phyloP scores from a whole-genome alignment of 202 grass and related monocot species.

The Thinopyrum obtusiflorum region DNA sequence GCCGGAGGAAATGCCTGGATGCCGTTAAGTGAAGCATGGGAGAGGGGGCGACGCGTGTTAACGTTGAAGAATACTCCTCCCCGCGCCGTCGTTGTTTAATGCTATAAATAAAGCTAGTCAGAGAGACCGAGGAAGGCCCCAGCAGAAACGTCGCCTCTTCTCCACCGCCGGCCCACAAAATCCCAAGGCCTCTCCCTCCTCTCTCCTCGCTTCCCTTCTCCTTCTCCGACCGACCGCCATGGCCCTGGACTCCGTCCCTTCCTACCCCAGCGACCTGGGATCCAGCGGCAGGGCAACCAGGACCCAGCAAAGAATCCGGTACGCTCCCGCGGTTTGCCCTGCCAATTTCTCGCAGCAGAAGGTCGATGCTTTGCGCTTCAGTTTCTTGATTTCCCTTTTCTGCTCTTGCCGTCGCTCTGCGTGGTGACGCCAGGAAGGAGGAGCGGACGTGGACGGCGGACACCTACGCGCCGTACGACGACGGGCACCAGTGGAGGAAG shows the following conservation, averaged over 20 bases:
- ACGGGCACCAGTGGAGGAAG: slow-evolving; percentile 86
- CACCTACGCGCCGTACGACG: slow-evolving; percentile 58
- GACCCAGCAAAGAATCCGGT: slow-evolving; percentile 42
- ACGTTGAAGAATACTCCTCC: slow-evolving; percentile 31
- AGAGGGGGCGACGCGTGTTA: slow-evolving; percentile 36
- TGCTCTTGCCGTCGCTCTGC: background rate
- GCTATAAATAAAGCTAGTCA: slow-evolving; percentile 46
- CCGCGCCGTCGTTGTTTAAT: slow-evolving; percentile 49
- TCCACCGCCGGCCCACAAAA: slow-evolving; percentile 26
- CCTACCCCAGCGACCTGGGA: slow-evolving; percentile 25
- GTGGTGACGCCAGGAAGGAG: slow-evolving; percentile 38
- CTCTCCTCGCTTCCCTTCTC: background rate
- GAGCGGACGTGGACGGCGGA: slow-evolving; percentile 48
- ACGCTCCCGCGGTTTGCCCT: background rate
- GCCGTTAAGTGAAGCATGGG: background rate
- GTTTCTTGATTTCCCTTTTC: background rate
- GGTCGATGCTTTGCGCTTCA: background rate
- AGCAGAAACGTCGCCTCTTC: slow-evolving; percentile 14
- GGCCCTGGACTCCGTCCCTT: slow-evolving; percentile 39
- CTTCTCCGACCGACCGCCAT: slow-evolving; percentile 30
- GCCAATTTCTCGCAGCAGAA: background rate
- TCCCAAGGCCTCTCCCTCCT: background rate
- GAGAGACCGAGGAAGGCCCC: background rate
- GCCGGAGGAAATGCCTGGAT: background rate
- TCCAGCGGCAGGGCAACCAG: slow-evolving; percentile 17